Evolutionary conservation across 768 basidiomycete species (phyloP).

Genomic region (Naganishia randhawae): DNA sequence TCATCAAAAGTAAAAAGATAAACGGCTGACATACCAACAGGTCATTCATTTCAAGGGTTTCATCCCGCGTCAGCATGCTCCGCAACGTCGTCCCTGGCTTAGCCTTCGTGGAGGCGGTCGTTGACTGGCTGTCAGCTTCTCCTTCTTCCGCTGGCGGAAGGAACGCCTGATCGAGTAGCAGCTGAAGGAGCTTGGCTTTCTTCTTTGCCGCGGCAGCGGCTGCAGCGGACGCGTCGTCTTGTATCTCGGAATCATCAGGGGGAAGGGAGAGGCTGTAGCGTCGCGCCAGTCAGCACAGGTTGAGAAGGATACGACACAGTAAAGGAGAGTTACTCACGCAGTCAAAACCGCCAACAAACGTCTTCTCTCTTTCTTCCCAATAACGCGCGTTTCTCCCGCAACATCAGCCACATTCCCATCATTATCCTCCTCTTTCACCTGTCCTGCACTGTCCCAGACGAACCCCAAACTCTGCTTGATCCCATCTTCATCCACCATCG

Average conservation of each 20-base stretch:
- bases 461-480: conserved; percentile 15
- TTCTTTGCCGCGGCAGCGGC: not conserved
- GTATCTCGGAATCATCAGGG: not conserved
- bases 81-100: not conserved
- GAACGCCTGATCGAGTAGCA: conserved; percentile 18
- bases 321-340: conserved; percentile 1
- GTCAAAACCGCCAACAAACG: conserved; percentile 11
- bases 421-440: not conserved
- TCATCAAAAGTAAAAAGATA: not conserved
- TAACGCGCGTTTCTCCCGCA: not conserved
- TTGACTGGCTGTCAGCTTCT: not conserved
- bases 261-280: conserved; percentile 5
- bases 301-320: not conserved
- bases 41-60: not conserved
- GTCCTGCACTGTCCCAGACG: not conserved
- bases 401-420: not conserved
- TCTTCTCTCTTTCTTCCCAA: not conserved
- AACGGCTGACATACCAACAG: not conserved
- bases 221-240: not conserved
- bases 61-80: not conserved
- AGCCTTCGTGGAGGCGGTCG: not conserved
- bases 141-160: not conserved
- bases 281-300: not conserved
- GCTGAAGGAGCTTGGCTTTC: not conserved
- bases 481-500: conserved; percentile 7